phyloP scores from a whole-genome alignment of 2,329 filamentous ascomycete genomes.

The Lachnellula cervina region DNA sequence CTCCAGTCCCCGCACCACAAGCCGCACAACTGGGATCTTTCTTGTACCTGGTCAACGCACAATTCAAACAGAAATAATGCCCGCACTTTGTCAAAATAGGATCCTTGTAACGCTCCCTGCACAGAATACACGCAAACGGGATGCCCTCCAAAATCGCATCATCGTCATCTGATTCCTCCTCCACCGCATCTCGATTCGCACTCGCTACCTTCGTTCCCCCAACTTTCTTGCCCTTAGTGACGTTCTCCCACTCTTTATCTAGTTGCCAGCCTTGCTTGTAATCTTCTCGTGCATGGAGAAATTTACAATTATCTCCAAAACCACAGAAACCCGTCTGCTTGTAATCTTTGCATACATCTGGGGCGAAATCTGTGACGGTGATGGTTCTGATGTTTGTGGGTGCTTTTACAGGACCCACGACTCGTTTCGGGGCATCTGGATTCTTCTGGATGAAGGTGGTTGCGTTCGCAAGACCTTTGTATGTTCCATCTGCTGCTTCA shows the following conservation, averaged over 20 bases:
- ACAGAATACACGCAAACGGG: conserved; percentile 33
- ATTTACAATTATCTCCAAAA: conserved; percentile 62
- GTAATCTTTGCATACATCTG: conserved; percentile 94
- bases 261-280: conserved; percentile 94
- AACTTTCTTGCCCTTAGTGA: conserved; percentile 66
- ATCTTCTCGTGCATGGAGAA: conserved; percentile 69
- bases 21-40: conserved; percentile 83
- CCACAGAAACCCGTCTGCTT: conserved; percentile 63
- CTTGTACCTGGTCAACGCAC: conserved; percentile 79
- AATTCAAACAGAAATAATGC: conserved; percentile 93
- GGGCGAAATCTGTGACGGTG: conserved; percentile 84
- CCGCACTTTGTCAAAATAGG: conserved; percentile 87
- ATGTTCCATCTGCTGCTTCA: conserved; percentile 57
- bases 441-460: conserved; percentile 73
- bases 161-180: conserved; percentile 43
- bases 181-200: conserved; percentile 30
- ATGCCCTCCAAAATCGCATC: conserved; percentile 31
- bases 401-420: conserved; percentile 82
- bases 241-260: conserved; percentile 87
- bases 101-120: conserved; percentile 39
- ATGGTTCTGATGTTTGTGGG: conserved; percentile 86
- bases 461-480: conserved; percentile 71
- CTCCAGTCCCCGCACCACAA: conserved; percentile 78
- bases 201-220: conserved; percentile 44
- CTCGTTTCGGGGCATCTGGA: conserved; percentile 62